These are phyloP conservation scores for Fusarium penzigii DNA, from an alignment of 2,329 filamentous ascomycete species.

Conservation along the genomic window DNA sequence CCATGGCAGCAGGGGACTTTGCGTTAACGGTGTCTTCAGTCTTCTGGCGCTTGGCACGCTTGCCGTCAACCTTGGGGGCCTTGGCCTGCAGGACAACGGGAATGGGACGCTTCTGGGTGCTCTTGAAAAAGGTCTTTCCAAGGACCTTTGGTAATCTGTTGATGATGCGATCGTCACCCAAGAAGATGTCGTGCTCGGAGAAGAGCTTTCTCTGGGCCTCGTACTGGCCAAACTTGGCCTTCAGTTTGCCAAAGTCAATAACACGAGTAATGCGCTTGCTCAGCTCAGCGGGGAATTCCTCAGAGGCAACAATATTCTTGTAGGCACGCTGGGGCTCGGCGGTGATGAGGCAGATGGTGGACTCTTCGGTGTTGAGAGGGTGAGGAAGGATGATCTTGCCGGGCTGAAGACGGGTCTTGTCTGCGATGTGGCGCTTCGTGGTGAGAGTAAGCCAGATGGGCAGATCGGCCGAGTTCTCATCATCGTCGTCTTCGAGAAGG, in stretches of 20 bases:
- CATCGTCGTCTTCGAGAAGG: slow-evolving; percentile 51
- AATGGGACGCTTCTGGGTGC: slow-evolving; percentile 79
- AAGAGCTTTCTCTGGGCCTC: slow-evolving; percentile 83
- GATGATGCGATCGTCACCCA: slow-evolving; percentile 86
- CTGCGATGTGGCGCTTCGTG: slow-evolving; percentile 66
- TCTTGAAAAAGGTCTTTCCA: slow-evolving; percentile 92
- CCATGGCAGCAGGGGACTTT: slow-evolving; percentile 65
- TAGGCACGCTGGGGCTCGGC: slow-evolving; percentile 80
- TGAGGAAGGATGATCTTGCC: slow-evolving; percentile 79
- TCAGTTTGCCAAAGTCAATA: slow-evolving; percentile 79
- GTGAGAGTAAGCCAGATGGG: slow-evolving; percentile 65
- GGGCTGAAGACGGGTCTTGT: slow-evolving; percentile 80
- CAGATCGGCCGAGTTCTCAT: slow-evolving; percentile 40
- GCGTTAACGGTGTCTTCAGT: slow-evolving; percentile 40
- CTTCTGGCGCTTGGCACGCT: slow-evolving; percentile 57
- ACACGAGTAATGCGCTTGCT: slow-evolving; percentile 71
- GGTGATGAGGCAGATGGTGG: slow-evolving; percentile 81
- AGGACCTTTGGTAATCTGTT: slow-evolving; percentile 73
- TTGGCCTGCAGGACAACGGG: slow-evolving; percentile 71
- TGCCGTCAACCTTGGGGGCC: slow-evolving; percentile 60
- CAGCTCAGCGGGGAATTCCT: slow-evolving; percentile 68
- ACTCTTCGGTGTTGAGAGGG: slow-evolving; percentile 65
- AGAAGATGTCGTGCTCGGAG: slow-evolving; percentile 87
- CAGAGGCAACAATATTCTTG: slow-evolving; percentile 81
- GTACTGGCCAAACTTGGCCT: slow-evolving; percentile 82